Conservation (phyloP, 1,284 basidiomycete genomes). For the Mycosarcoma mackinlayi region DNA sequence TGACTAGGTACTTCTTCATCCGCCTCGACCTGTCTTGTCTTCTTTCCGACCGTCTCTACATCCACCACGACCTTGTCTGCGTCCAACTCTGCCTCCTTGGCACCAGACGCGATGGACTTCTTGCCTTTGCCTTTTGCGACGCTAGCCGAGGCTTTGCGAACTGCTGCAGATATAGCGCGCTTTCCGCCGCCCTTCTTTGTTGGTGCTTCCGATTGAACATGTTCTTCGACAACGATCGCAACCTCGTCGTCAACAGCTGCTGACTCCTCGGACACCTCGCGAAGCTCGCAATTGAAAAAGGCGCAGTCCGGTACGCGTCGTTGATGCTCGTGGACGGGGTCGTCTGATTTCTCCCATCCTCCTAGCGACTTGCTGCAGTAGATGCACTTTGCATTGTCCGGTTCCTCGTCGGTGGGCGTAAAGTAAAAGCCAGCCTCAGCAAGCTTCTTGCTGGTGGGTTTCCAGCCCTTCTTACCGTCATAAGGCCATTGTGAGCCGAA, state of each 20-base stretch:
- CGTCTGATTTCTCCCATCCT: slow-evolving; percentile 67
- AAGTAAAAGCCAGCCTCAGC: slow-evolving; percentile 67
- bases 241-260: slow-evolving; percentile 1
- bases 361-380: slow-evolving; percentile 64
- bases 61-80: background rate
- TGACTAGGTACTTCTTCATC: slow-evolving; percentile 7
- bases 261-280: slow-evolving; percentile 8
- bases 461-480: slow-evolving; percentile 67
- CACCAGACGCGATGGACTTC: slow-evolving; percentile 8
- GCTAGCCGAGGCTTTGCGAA: slow-evolving; percentile 30
- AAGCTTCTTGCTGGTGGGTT: slow-evolving; percentile 66
- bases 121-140: slow-evolving; percentile 24
- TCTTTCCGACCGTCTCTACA: background rate
- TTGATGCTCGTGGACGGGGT: slow-evolving; percentile 65
- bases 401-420: slow-evolving; percentile 56
- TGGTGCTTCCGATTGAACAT: background rate
- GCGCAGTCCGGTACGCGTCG: slow-evolving; percentile 62
- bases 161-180: slow-evolving; percentile 25
- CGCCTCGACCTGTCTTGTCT: background rate
- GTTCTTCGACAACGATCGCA: slow-evolving; percentile 1
- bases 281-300: slow-evolving; percentile 60
- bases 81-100: slow-evolving; percentile 11
- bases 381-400: slow-evolving; percentile 64
- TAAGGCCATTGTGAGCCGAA: slow-evolving; percentile 65
- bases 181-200: slow-evolving; percentile 29